A percentile compares a stretch with the other conserved stretches of the same genome.
These are phyloP conservation scores for Trametes villosa DNA, from an alignment of 768 basidiomycete species.

Conservation along the genomic window DNA sequence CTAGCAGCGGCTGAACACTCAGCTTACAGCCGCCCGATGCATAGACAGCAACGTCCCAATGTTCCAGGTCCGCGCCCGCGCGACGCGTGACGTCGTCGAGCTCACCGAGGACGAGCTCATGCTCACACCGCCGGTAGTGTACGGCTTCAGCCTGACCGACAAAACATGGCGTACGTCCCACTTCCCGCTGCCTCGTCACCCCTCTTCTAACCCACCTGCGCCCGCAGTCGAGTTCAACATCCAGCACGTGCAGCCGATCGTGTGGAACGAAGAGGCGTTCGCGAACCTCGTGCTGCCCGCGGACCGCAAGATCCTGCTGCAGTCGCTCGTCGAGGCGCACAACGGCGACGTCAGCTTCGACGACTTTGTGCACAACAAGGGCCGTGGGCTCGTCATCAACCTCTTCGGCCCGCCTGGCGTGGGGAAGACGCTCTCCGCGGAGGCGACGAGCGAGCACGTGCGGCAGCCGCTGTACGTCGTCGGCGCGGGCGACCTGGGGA, in stretches of 20 bases:
- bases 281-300: constrained; percentile 34
- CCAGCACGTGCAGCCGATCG: constrained; percentile 53
- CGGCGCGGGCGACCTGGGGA: constrained; percentile 18
- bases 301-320: constrained; percentile 35
- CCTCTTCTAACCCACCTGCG: too few species aligned
- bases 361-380: constrained; percentile 42
- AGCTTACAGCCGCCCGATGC: background rate
- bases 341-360: constrained; percentile 31
- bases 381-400: constrained; percentile 39
- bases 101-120: constrained; percentile 52
- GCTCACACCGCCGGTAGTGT: constrained; percentile 56
- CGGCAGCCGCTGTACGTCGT: constrained; percentile 24
- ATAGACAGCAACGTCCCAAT: constrained; percentile 5
- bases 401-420: constrained; percentile 36
- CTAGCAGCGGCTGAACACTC: too few species aligned
- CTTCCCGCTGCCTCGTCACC: too few species aligned
- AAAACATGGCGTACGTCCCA: constrained; percentile 54
- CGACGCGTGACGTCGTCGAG: constrained; percentile 4
- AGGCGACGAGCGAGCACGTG: constrained; percentile 32
- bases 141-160: constrained; percentile 62
- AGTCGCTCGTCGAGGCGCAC: constrained; percentile 38
- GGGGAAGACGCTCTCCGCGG: constrained; percentile 34
- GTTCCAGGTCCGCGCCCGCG: constrained; percentile 6
- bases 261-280: constrained; percentile 40
- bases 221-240: constrained; percentile 62